A percentile compares a stretch with the other conserved stretches of the same genome.
phyloP scores from a whole-genome alignment of 2,329 filamentous ascomycete genomes.

The Nemania bipapillata region DNA sequence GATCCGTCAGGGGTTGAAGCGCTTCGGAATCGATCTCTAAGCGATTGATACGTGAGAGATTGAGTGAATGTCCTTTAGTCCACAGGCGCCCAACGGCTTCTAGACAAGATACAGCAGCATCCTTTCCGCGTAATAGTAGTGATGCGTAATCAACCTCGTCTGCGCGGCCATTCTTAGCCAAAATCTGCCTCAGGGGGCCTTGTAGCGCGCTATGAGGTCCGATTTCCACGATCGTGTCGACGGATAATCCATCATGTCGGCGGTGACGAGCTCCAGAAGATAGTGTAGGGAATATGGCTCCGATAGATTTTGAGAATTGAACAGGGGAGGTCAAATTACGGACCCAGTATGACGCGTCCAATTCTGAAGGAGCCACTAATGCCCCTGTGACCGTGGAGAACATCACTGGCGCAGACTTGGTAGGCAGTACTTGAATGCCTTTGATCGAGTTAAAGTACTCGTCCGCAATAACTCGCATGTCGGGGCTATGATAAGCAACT shows the following conservation, averaged over 20 bases:
- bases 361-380: neutral
- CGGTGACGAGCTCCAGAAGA: neutral
- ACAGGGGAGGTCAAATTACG: slow-evolving; percentile 50
- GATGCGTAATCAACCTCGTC: slow-evolving; percentile 28
- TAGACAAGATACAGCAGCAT: slow-evolving; percentile 4
- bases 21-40: neutral
- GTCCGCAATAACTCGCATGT: slow-evolving; percentile 45
- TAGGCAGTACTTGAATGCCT: neutral
- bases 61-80: neutral
- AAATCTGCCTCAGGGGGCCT: slow-evolving; percentile 28
- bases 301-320: slow-evolving; percentile 45
- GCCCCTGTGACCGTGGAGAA: slow-evolving; percentile 6
- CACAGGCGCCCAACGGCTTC: slow-evolving; percentile 2
- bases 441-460: slow-evolving; percentile 32
- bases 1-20: neutral
- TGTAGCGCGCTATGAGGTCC: slow-evolving; percentile 47
- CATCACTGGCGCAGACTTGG: neutral
- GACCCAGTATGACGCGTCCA: slow-evolving; percentile 32
- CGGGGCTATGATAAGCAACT: slow-evolving; percentile 52
- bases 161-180: neutral
- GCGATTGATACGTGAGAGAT: neutral
- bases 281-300: slow-evolving; percentile 11
- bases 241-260: slow-evolving; percentile 1
- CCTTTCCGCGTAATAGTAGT: neutral
- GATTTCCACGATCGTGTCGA: slow-evolving; percentile 45